Percentiles rank a stretch among this genome's conserved stretches.
These are phyloP conservation scores for Xerocomus brunneocitrinus DNA, from an alignment of 768 basidiomycete species.

Conservation along the genomic window DNA sequence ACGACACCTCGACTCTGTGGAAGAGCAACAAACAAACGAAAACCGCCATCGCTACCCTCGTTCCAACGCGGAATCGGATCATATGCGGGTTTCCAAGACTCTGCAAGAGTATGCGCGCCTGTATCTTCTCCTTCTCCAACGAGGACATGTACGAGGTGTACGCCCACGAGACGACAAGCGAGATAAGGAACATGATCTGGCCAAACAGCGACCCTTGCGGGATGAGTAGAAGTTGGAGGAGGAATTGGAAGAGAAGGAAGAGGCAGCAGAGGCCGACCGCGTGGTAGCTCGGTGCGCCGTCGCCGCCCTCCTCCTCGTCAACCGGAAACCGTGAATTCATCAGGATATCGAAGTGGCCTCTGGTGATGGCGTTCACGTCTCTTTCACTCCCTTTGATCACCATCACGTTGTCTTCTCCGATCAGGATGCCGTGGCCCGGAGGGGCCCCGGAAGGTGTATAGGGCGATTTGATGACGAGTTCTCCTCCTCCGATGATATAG, in stretches of 20 bases:
- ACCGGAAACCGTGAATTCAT: not conserved
- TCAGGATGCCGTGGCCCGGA: conserved; percentile 28
- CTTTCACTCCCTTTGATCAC: not conserved
- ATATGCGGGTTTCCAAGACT: conserved; percentile 11
- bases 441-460: not conserved
- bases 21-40: conserved; percentile 23
- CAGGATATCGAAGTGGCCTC: not conserved
- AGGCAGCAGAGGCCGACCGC: conserved; percentile 23
- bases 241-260: conserved; percentile 27
- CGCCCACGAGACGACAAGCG: conserved; percentile 31
- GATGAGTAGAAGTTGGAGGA: conserved; percentile 32
- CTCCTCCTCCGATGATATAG: conserved; percentile 22
- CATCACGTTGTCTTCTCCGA: not conserved
- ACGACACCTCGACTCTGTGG: conserved; percentile 1
- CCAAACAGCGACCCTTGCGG: conserved; percentile 34
- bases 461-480: conserved; percentile 10
- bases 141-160: conserved; percentile 33
- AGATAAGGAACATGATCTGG: conserved; percentile 31
- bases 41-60: conserved; percentile 21
- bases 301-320: not conserved
- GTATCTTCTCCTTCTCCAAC: conserved; percentile 32
- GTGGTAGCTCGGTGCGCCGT: not conserved
- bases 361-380: not conserved
- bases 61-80: conserved; percentile 11
- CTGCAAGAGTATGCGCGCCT: conserved; percentile 12